Evolutionary conservation across 495 filamentous ascomycete species (phyloP).

Genomic region (Penicillium dipodomyicola): DNA sequence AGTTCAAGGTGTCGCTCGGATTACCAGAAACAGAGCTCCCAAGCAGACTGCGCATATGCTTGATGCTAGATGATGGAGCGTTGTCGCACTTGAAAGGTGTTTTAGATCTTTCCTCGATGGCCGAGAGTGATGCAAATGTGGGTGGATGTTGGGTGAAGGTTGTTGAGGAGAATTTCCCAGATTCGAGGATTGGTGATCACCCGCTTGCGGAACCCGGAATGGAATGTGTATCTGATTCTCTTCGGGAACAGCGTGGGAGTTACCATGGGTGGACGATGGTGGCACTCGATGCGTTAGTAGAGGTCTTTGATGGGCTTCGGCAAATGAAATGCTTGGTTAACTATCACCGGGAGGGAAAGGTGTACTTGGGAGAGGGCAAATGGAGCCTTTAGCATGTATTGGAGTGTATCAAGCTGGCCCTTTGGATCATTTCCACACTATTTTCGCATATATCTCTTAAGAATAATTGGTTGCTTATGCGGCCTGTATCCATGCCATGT

Average conservation of each 20-base stretch:
- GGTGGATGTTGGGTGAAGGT: conserved; percentile 27
- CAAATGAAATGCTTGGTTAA: conserved; percentile 25
- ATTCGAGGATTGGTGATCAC: conserved; percentile 18
- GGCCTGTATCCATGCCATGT: no score
- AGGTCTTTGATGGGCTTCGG: conserved; percentile 32
- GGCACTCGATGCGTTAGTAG: conserved; percentile 28
- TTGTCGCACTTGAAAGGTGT: conserved; percentile 16
- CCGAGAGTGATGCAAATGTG: conserved; percentile 12
- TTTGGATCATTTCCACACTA: not conserved
- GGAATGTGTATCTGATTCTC: not conserved
- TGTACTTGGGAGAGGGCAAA: conserved; percentile 28
- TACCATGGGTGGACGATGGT: conserved; percentile 33
- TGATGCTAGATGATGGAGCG: conserved; percentile 30
- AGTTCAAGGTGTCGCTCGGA: conserved; percentile 29
- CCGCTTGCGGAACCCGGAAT: conserved; percentile 3
- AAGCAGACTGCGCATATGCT: conserved; percentile 25
- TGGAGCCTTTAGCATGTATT: conserved; percentile 17
- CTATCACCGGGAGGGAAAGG: conserved; percentile 26
- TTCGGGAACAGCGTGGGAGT: conserved; percentile 10
- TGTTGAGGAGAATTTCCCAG: conserved; percentile 38
- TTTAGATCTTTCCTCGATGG: conserved; percentile 10
- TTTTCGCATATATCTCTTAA: no score
- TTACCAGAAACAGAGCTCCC: conserved; percentile 31
- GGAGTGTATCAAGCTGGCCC: not conserved
- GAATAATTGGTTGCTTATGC: no score